These are phyloP conservation scores for Nicotiana knightiana DNA, from an alignment of 257 asterid genomes.

Conservation along the genomic window DNA sequence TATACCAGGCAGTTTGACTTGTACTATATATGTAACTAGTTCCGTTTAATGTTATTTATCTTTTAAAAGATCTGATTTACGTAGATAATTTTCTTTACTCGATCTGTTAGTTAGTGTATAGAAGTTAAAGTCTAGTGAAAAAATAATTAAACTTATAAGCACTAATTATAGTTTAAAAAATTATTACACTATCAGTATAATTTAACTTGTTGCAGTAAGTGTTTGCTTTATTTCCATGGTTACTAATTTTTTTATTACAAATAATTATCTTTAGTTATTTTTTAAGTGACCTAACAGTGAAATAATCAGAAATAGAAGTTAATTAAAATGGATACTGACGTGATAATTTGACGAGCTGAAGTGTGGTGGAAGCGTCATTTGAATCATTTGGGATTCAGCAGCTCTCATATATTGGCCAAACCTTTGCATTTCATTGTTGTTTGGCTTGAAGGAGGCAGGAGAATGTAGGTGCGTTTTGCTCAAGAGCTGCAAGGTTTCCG, in stretches of 20 bases:
- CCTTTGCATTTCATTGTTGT: slow-evolving; percentile 1
- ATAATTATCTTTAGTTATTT: too few relatives aligned
- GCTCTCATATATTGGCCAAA: slow-evolving; percentile 24
- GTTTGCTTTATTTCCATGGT: too few relatives aligned
- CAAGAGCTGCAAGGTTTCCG: slow-evolving; percentile 51
- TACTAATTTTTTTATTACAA: too few relatives aligned
- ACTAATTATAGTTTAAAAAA: background rate
- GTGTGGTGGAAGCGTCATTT: slow-evolving; percentile 25
- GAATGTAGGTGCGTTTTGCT: slow-evolving; percentile 52
- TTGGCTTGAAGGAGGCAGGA: slow-evolving; percentile 12
- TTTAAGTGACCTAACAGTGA: background rate
- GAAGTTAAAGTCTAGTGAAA: too few relatives aligned
- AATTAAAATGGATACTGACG: slow-evolving; percentile 17
- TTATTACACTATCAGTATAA: background rate
- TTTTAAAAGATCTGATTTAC: too few relatives aligned
- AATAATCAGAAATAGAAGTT: background rate
- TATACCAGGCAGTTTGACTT: too few relatives aligned
- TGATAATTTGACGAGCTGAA: slow-evolving; percentile 28
- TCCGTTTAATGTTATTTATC: too few relatives aligned
- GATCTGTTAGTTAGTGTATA: too few relatives aligned
- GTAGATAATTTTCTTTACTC: too few relatives aligned
- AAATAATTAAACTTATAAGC: too few relatives aligned
- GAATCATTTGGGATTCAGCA: slow-evolving; percentile 35
- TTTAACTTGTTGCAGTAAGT: background rate
- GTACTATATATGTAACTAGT: too few relatives aligned